Conservation (phyloP, 192 early-diverging fungal genomes). For the Linnemannia exigua region DNA sequence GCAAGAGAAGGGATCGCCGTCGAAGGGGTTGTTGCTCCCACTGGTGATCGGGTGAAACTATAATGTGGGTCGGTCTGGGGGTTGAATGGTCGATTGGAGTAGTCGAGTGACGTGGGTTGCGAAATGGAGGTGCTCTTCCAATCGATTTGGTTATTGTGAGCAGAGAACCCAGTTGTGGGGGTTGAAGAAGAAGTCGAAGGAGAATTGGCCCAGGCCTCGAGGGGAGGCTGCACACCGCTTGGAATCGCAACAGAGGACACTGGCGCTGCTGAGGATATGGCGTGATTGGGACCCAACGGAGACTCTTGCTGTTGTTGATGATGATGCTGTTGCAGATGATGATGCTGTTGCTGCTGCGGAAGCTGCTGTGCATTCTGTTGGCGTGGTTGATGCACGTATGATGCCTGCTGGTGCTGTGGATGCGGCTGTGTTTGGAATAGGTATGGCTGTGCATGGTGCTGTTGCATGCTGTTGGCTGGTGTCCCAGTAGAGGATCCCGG, state of each 20-base stretch:
- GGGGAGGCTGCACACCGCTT: neutral
- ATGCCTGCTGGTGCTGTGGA: neutral
- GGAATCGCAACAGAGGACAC: conserved; percentile 21
- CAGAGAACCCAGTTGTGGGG: neutral
- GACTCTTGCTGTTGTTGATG: neutral
- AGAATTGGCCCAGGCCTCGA: neutral
- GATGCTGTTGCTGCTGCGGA: neutral
- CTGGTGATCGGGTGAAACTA: neutral
- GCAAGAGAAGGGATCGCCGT: conserved; percentile 4
- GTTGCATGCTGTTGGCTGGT: conserved; percentile 12
- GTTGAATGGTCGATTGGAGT: neutral
- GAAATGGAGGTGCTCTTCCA: conserved; percentile 7
- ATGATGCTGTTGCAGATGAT: no score
- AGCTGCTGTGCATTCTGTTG: neutral
- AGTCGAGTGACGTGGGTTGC: neutral
- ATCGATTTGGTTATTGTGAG: conserved; percentile 17
- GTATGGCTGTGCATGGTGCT: neutral
- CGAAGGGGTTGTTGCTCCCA: neutral
- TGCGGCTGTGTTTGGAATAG: neutral
- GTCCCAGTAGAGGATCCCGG: neutral
- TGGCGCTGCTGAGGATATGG: conserved; percentile 24
- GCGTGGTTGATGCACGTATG: neutral
- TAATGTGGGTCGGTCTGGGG: neutral
- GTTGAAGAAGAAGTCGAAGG: neutral
- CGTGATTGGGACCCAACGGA: neutral